Base-by-base conservation (phyloP, 331 rosid species). In the Telfairia occidentalis region DNA sequence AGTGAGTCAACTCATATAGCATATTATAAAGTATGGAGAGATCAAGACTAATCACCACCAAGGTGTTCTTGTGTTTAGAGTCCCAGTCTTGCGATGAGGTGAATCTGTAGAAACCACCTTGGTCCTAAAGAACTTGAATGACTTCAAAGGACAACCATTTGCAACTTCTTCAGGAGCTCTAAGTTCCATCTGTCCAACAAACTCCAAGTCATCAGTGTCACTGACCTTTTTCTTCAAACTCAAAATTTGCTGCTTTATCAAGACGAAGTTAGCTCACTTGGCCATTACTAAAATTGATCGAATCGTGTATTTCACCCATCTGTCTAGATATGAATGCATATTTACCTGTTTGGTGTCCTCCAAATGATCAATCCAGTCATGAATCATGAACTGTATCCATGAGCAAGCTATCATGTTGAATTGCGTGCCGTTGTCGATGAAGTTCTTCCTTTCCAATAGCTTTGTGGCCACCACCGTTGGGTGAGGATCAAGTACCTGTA, bases 351-450 rank as follows among this genome's bases (percentile, higher is more conserved):
- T 71, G 32, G 90, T 91, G 78, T 89, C 97, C 82, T 87, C 97
- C 76, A 91, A 82, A 81, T 89, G 95, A 61, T 91, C 90, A 43
- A 86, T 78, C 97, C 97, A 91, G 76, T 89, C 97, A 83, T 91
- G 97, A 74, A 91, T 83, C 97, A 91, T 89, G 79, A 91, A 86
- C 61, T 91, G 97, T 63, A 89, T 74, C 97, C 97, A 89, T 11
- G 91, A 87, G 66, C 90, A 82, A 42, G 97, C 95, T 64, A 91
- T 86, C 87, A 91, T 81, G 86, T 87, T 89, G 88, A 91, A 87
- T 52, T 91, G 97, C 49, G 87, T 83, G 74, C 88, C 95, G 5
- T 78, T 48, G 60, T 87, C 95, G 24, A 55, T 78, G 80, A 82
- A 91, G 21, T 78, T 81, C 77, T 82, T 87, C 78, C 97, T 91